Evolutionary conservation across 2,329 filamentous ascomycete genomes (phyloP), one percentile per base, ranked within the genome.

Genomic region (Talaromyces rugulosus): DNA sequence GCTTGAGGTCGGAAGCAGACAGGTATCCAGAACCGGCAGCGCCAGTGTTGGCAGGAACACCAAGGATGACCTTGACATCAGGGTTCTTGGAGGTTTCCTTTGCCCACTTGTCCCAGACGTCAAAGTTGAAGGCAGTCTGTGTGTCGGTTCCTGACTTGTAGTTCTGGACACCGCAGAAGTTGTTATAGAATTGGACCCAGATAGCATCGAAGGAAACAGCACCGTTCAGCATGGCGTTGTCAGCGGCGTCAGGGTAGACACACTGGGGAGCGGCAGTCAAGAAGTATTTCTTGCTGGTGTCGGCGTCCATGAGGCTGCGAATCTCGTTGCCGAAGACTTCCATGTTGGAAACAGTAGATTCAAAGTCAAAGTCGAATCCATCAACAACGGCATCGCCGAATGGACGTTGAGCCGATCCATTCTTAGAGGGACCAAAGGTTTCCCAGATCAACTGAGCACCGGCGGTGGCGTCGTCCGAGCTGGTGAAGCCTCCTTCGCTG

Each of bases 331-430:
- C 87, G 67, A 91, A 89, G 1, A 83, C 75, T 0, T 78, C 80
- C 76, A 89, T 85, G 75, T 90, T 87, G 55, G 74, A 74, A 14
- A 83, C 82, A 2, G 75, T 73, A 4, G 83, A 79, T 75, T 92
- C 89, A 64, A 92, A 87, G 72, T 92, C 89, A 65, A 92, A 86
- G 74, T 92, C 89, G 72, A 92, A 91, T 4, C 90, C 90, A 71
- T 92, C 88, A 50, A 92, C 77, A 4, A 85, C 79, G 9, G 86
- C 84, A 12, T 77, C 74, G 59, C 87, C 87, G 71, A 92, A 92
- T 1, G 89, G 89, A 8, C 90, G 85, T 61, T 84, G 80, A 7
- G 77, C 77, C 1, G 72, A 74, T 47, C 74, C 79, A 33, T 74
- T 77, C 12, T 75, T 69, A 7, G 74, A 70, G 4, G 89, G 86